These are phyloP conservation scores for Rhododendron ferrugineum DNA, from an alignment of 148 eudicot genomes.

Conservation along the genomic window DNA sequence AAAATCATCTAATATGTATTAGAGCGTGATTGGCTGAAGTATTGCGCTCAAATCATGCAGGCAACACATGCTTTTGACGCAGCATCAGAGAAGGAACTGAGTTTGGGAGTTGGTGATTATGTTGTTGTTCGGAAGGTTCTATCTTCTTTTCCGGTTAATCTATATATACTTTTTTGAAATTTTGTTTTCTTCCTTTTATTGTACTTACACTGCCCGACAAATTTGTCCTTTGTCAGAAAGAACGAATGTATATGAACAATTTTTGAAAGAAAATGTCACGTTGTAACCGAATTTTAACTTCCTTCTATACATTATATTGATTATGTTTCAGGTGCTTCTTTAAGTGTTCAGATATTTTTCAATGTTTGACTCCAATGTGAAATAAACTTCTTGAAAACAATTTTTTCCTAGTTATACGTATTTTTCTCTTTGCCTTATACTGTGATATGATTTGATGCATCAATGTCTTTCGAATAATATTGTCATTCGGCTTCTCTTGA, in stretches of 20 bases:
- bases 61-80: conserved; percentile 66
- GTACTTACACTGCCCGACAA: neutral
- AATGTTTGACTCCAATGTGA: neutral
- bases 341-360: neutral
- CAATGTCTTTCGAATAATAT: neutral
- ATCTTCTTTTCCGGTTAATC: neutral
- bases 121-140: conserved; percentile 88
- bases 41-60: conserved; percentile 31
- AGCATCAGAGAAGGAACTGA: conserved; percentile 77
- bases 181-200: neutral
- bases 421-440: neutral
- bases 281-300: neutral
- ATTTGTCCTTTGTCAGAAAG: neutral
- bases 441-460: neutral
- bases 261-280: neutral
- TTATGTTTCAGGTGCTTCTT: neutral
- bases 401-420: neutral
- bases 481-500: conserved; percentile 2
- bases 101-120: conserved; percentile 85
- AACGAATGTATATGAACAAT: neutral
- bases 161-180: neutral
- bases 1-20: neutral
- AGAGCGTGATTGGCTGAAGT: neutral
- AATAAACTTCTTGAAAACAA: neutral
- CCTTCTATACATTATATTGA: neutral